Base-by-base conservation (phyloP, 2,329 filamentous ascomycete genomes). In the Arachnomyces sp. region DNA sequence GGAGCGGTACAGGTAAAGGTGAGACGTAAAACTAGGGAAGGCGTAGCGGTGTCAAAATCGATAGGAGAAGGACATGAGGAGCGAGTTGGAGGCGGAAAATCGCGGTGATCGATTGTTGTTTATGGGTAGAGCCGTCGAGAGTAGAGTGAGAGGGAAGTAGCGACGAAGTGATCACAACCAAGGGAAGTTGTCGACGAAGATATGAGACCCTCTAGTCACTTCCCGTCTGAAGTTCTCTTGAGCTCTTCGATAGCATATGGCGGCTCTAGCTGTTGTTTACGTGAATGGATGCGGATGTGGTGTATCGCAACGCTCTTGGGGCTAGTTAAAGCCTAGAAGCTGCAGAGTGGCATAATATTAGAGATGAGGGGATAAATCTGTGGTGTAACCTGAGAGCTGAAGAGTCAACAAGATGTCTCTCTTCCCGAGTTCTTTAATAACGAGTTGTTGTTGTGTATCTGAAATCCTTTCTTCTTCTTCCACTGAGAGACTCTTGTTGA, bases 271-370 rank as follows among this genome's bases (percentile, higher is more conserved):
- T 36, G 18, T 14, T 25, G 39, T 39, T 43, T 39, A 36, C 43
- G 43, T 45, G 39, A 46, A 45, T 45, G 42, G 48, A 49, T 49
- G 46, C 44, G 47, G 48, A 45, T 42, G 16, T 38, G 44, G 32
- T 39, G 34, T 46, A 47, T 49, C 45, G 47, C 48, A 50, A 54
- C 46, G 49, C 48, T 50, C 44, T 43, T 38, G 30, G 40, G 48
- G 36, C 47, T 48, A 44, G 38, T 36, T 45, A 47, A 39, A 44
- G 43, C 39, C 43, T 34, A 47, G 41, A 42, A 43, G 45, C 4
- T 28, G 41, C 17, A 42, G 49, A 46, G 45, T 47, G 39, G 48
- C 52, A 53, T 54, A 40, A 49, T 51, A 50, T 32, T 38, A 25
- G 20, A 43, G 29, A 11, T 31, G 14, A 13, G 31, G 29, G 32